Base-by-base conservation (phyloP, 2,329 filamentous ascomycete genomes). In the Cadophora gregata region DNA sequence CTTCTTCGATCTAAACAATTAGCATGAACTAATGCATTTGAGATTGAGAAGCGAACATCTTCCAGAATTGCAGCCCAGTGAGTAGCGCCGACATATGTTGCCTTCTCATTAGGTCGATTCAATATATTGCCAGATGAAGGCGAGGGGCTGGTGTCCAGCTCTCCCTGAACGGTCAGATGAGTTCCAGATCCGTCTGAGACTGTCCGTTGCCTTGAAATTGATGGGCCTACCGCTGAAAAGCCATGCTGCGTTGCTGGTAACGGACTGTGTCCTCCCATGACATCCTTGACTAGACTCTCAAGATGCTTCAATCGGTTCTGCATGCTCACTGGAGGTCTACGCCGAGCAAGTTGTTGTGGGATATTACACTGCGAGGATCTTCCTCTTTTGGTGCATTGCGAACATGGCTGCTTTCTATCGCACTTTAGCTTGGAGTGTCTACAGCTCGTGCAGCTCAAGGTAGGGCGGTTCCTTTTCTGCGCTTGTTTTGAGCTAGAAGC, bases 1-100 rank as follows among this genome's bases (percentile, higher is more conserved):
- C 77, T 64, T 88, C 85, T 72, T 88, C 84, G 58, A 88, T 87
- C 84, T 88, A 12, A n/a, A 16, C 38, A 16, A 42, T 42, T 16
- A 42, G 38, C 14, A 42, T 4, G 19, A 16, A 19, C 38, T 42
- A 12, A 1, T 12, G 14, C 10, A 42, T 19, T 16, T 3, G 10
- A 10, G 38, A 42, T 42, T 42, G 12, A 19, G 19, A 2, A 3
- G 19, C 55, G 80, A 71, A 87, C 85, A 78, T 88, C 84, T 72
- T 88, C 84, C 12, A 88, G 76, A 75, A 88, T 86, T 1, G 86
- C 86, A 78, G 87, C 83, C 70, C 85, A 87, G 67, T 88, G 85
- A 53, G 86, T 88, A 4, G 85, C 85, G 1, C 86, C 86, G 4
- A 88, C 81, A 69, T 86, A 88, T 4, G 81, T 85, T 2, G 70